phyloP scores from a whole-genome alignment of 2,329 filamentous ascomycete genomes.

The Monilinia fructigena region DNA sequence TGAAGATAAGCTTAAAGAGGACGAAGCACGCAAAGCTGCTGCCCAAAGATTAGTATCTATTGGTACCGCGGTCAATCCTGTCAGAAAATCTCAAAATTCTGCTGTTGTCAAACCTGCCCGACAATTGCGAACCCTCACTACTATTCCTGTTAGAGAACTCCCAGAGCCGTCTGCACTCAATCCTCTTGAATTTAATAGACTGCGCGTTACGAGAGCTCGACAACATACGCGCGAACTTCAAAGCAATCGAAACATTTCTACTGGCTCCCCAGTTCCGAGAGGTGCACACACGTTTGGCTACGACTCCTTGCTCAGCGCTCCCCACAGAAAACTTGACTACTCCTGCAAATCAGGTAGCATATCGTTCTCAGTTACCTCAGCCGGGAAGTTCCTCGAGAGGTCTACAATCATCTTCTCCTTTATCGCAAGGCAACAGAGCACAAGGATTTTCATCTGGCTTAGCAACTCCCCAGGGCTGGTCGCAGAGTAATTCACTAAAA shows the following conservation, averaged over 20 bases:
- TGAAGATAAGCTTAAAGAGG: neutral
- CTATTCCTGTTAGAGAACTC: neutral
- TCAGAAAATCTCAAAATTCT: neutral
- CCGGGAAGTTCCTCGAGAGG: neutral
- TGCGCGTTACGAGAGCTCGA: neutral
- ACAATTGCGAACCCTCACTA: neutral
- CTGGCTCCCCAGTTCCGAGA: conserved; percentile 16
- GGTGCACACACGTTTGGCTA: neutral
- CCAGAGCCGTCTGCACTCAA: neutral
- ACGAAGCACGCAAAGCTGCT: neutral
- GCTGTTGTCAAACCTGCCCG: neutral
- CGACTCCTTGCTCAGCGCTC: neutral
- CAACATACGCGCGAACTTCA: neutral
- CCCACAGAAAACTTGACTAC: neutral
- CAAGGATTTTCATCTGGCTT: neutral
- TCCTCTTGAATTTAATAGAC: neutral
- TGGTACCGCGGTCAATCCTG: neutral
- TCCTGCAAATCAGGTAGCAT: neutral
- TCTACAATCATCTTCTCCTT: neutral
- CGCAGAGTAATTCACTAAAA: neutral
- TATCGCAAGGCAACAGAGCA: neutral
- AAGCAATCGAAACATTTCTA: conserved; percentile 7
- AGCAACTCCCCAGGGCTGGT: neutral
- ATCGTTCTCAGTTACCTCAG: conserved; percentile 3
- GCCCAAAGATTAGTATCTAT: neutral